Evolutionary conservation across 257 asterid genomes (phyloP).

Genomic region (Agastache rugosa): DNA sequence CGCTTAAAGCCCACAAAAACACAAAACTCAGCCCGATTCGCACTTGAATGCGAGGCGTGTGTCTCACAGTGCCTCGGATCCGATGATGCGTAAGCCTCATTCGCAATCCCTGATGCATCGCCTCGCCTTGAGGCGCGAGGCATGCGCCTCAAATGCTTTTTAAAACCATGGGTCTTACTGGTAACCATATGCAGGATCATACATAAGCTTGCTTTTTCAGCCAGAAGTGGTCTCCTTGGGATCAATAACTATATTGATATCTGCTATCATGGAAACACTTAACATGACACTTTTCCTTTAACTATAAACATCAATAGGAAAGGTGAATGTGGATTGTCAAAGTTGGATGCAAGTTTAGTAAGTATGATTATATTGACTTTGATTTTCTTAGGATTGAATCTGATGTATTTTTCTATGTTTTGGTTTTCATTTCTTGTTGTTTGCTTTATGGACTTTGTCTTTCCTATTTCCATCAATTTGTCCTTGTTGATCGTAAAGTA

Average conservation of each 20-base stretch:
- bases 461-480: conserved; percentile 6
- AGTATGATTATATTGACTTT: conserved; percentile 13
- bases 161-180: not conserved
- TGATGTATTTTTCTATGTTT: not conserved
- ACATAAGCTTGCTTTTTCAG: conserved; percentile 6
- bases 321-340: conserved; percentile 23
- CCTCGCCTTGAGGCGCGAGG: too few species aligned
- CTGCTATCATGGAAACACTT: conserved; percentile 14
- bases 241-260: conserved; percentile 14
- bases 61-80: too few species aligned
- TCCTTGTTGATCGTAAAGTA: not conserved
- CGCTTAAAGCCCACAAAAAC: too few species aligned
- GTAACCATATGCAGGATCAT: conserved; percentile 4
- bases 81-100: too few species aligned
- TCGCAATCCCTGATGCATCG: too few species aligned
- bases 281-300: not conserved
- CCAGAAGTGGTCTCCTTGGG: conserved; percentile 13
- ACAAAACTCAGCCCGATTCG: too few species aligned
- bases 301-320: not conserved
- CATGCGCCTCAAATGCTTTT: too few species aligned
- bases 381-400: conserved; percentile 1
- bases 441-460: conserved; percentile 10
- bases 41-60: too few species aligned
- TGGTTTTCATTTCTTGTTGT: not conserved
- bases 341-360: conserved; percentile 13